phyloP scores from a whole-genome alignment of 345 rosid species.

The Draba incana region DNA sequence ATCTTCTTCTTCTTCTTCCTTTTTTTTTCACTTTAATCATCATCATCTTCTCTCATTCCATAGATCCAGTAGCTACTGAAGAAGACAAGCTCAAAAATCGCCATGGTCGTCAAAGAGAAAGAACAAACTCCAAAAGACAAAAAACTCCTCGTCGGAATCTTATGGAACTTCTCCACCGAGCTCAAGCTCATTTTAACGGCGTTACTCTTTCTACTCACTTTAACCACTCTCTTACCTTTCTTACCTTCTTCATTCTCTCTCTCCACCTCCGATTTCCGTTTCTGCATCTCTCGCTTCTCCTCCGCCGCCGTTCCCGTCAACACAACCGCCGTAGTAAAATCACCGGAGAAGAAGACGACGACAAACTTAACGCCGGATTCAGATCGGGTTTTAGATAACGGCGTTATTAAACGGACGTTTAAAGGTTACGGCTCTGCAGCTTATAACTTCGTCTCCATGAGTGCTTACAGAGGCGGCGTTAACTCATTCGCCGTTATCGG shows the following conservation, averaged over 20 bases:
- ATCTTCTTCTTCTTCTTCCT: conserved; percentile 10
- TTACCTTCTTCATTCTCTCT: conserved; percentile 31
- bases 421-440: conserved; percentile 74
- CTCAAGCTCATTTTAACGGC: conserved; percentile 40
- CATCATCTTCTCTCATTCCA: conserved; percentile 6
- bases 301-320: conserved; percentile 28
- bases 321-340: conserved; percentile 5
- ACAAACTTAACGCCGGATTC: background rate
- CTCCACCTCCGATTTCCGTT: conserved; percentile 39
- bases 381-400: conserved; percentile 56
- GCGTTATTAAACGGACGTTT: conserved; percentile 63
- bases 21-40: background rate
- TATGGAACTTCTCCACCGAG: conserved; percentile 41
- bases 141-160: conserved; percentile 41
- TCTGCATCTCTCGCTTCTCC: conserved; percentile 45
- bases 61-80: conserved; percentile 22
- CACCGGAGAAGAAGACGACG: background rate
- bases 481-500: conserved; percentile 75
- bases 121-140: conserved; percentile 47
- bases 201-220: conserved; percentile 29
- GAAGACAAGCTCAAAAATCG: background rate
- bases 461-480: conserved; percentile 80
- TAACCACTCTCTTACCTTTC: conserved; percentile 30
- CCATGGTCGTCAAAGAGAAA: conserved; percentile 56
- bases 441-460: conserved; percentile 78